A percentile compares a stretch with the other conserved stretches of the same genome.
Conservation (phyloP, 1,284 basidiomycete genomes). For the Pyrrhoderma noxium region DNA sequence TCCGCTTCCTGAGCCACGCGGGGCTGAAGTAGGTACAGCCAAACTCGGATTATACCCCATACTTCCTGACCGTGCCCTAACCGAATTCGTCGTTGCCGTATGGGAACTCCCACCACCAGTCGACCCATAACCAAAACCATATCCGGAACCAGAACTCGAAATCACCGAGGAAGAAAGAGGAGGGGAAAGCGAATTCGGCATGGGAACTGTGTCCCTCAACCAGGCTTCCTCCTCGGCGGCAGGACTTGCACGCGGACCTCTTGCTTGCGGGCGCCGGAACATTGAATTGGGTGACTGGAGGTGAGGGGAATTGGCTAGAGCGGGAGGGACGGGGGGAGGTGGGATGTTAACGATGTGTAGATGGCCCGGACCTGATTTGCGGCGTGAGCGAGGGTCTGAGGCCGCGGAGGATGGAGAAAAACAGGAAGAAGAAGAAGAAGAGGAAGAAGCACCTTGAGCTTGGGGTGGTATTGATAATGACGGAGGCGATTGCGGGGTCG, state of each 20-base stretch:
- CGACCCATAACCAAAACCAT: too few relatives aligned
- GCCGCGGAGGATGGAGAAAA: neutral
- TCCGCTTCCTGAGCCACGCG: too few relatives aligned
- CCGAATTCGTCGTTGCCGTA: too few relatives aligned
- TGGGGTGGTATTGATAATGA: too few relatives aligned
- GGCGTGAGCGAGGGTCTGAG: neutral
- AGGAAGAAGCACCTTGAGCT: too few relatives aligned
- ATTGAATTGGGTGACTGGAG: constrained; percentile 42
- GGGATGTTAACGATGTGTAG: constrained; percentile 10
- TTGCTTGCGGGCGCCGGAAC: constrained; percentile 33
- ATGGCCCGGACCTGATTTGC: constrained; percentile 1
- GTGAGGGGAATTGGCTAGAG: constrained; percentile 45
- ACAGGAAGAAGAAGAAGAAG: constrained; percentile 1
- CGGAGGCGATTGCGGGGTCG: too few relatives aligned
- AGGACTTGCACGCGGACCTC: constrained; percentile 28
- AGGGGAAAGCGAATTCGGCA: neutral
- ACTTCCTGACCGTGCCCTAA: too few relatives aligned
- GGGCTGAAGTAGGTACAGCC: too few relatives aligned
- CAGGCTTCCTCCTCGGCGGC: constrained; percentile 47
- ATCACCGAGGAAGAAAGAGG: neutral
- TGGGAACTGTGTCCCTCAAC: constrained; percentile 48
- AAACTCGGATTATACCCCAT: too few relatives aligned
- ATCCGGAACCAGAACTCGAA: neutral
- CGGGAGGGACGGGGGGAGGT: constrained; percentile 44
- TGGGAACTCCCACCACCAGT: too few relatives aligned